These are phyloP conservation scores for Apiospora koreana DNA, from an alignment of 2,329 filamentous ascomycete genomes.

Conservation along the genomic window DNA sequence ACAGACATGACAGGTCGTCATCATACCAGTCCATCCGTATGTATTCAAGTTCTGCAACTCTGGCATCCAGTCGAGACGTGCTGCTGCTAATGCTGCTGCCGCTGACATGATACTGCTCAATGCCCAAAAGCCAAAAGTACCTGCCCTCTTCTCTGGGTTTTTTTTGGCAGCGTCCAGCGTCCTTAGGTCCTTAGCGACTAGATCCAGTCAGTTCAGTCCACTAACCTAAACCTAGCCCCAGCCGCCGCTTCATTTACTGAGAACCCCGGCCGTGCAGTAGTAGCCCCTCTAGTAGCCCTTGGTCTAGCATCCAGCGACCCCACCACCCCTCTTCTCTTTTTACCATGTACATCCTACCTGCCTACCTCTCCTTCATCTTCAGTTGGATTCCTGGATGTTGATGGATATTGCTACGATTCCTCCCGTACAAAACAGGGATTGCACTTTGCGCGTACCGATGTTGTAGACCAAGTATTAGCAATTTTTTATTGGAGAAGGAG, in stretches of 20 bases:
- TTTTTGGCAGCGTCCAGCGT: not conserved
- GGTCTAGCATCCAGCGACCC: not conserved
- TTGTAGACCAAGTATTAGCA: not conserved
- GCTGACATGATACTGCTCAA: too few species aligned
- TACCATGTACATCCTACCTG: not conserved
- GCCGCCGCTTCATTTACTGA: slow-evolving; percentile 13
- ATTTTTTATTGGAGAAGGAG: slow-evolving; percentile 9
- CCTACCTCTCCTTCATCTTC: not conserved
- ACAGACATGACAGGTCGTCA: not conserved
- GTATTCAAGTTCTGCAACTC: too few species aligned
- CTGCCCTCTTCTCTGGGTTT: not conserved
- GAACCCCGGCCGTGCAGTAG: slow-evolving; percentile 10
- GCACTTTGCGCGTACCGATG: not conserved
- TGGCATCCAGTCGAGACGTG: too few species aligned
- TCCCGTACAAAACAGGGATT: not conserved
- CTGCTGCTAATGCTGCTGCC: too few species aligned
- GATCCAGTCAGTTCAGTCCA: not conserved
- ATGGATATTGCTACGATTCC: not conserved
- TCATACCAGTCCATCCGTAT: not conserved
- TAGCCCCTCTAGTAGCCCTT: not conserved
- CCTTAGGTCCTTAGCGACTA: not conserved
- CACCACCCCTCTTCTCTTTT: slow-evolving; percentile 7
- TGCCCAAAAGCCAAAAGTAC: too few species aligned
- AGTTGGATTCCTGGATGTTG: not conserved
- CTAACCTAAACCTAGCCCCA: slow-evolving; percentile 9